These are phyloP conservation scores for Cyclotella kingstonii DNA, from an alignment of 108 stramenopile genomes.

Conservation along the genomic window DNA sequence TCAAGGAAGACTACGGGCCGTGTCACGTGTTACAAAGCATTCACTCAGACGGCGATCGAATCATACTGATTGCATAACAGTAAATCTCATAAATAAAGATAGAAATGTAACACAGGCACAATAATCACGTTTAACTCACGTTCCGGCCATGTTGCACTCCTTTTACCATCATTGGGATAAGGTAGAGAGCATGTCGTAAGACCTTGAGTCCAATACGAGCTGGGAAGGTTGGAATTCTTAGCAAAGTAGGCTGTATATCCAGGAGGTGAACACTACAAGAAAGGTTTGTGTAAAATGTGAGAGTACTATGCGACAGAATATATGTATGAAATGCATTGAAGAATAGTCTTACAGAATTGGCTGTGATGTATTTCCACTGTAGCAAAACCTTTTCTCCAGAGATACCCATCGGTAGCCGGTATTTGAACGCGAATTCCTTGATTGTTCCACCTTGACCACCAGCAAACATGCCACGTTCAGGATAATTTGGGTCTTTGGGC, in stretches of 20 bases:
- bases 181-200: constrained; percentile 24
- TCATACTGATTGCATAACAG: too few relatives aligned
- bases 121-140: too few relatives aligned
- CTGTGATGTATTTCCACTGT: constrained; percentile 56
- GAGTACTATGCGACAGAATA: background rate
- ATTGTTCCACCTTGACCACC: constrained; percentile 41
- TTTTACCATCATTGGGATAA: constrained; percentile 25
- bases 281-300: background rate
- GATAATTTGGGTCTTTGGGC: constrained; percentile 30
- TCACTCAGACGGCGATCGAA: too few relatives aligned
- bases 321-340: constrained; percentile 1
- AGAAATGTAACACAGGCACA: too few relatives aligned
- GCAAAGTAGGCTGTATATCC: constrained; percentile 45
- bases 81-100: too few relatives aligned
- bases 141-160: constrained; percentile 26
- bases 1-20: background rate
- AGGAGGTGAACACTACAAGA: constrained; percentile 38
- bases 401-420: constrained; percentile 41
- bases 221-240: constrained; percentile 18
- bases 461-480: constrained; percentile 38
- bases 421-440: constrained; percentile 30
- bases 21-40: too few relatives aligned
- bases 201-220: constrained; percentile 16
- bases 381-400: constrained; percentile 46
- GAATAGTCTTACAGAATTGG: constrained; percentile 29